Evolutionary conservation across 1,284 basidiomycete genomes (phyloP).

Genomic region (Pyrrhoderma noxium): DNA sequence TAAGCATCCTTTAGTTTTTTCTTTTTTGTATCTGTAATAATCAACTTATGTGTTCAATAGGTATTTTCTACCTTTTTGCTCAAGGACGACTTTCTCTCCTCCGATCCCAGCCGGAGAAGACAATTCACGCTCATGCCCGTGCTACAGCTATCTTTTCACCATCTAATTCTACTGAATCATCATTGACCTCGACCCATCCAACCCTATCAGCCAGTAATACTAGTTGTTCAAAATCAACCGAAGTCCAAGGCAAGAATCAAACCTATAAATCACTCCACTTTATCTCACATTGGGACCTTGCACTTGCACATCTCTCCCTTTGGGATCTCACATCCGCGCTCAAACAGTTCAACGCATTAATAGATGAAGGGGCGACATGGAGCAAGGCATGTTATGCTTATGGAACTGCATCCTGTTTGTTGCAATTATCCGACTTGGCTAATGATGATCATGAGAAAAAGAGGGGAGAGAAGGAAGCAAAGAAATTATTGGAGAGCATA

Average conservation of each 20-base stretch:
- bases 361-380: slow-evolving; percentile 28
- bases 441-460: slow-evolving; percentile 21
- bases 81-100: slow-evolving; percentile 43
- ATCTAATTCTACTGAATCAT: too few species aligned
- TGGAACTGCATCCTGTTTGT: slow-evolving; percentile 20
- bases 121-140: slow-evolving; percentile 33
- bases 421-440: slow-evolving; percentile 17
- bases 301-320: slow-evolving; percentile 40
- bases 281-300: slow-evolving; percentile 36
- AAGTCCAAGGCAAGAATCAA: slow-evolving; percentile 17
- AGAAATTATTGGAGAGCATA: slow-evolving; percentile 32
- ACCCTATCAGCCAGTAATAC: too few species aligned
- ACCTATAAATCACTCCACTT: slow-evolving; percentile 27
- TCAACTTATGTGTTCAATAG: too few species aligned
- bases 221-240: too few species aligned
- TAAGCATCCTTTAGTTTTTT: slow-evolving; percentile 23
- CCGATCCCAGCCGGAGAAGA: slow-evolving; percentile 42
- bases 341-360: slow-evolving; percentile 41
- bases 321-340: slow-evolving; percentile 33
- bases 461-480: slow-evolving; percentile 16
- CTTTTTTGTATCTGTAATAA: slow-evolving; percentile 23
- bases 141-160: slow-evolving; percentile 18
- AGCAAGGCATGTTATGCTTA: slow-evolving; percentile 34
- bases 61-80: slow-evolving; percentile 57
- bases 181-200: too few species aligned